These are phyloP conservation scores for Samsoniella hepiali DNA, from an alignment of 2,329 filamentous ascomycete species.

Conservation along the genomic window DNA sequence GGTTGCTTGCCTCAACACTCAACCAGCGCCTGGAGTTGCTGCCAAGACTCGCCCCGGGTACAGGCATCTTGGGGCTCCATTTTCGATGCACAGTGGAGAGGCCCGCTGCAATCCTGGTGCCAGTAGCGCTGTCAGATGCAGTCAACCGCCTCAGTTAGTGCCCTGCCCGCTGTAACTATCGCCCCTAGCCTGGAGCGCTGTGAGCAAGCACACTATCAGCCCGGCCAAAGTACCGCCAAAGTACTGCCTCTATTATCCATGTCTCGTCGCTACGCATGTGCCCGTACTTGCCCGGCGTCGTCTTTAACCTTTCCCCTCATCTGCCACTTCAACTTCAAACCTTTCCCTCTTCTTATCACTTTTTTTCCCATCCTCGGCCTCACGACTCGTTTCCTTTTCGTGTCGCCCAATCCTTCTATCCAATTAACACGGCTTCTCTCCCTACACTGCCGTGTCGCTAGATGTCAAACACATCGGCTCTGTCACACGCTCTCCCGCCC, in stretches of 20 bases:
- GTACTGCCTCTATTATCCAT: neutral
- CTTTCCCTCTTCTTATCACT: conserved; percentile 8
- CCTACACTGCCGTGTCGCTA: conserved; percentile 4
- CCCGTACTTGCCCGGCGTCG: conserved; percentile 3
- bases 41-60: neutral
- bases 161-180: neutral
- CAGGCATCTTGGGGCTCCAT: neutral
- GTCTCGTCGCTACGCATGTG: neutral
- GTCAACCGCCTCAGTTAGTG: neutral
- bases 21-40: neutral
- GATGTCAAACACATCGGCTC: conserved; percentile 4
- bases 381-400: neutral
- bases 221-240: neutral
- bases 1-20: neutral
- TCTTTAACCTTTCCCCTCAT: conserved; percentile 16
- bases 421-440: neutral
- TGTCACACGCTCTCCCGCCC: conserved; percentile 5
- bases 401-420: neutral
- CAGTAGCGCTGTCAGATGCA: neutral
- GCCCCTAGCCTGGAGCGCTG: neutral
- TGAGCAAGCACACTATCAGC: too few relatives aligned
- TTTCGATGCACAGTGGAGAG: conserved; percentile 1
- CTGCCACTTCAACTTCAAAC: neutral
- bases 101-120: neutral
- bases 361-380: neutral